phyloP scores from a whole-genome alignment of 2,329 filamentous ascomycete genomes.

The Dothideomycetidae sp. region DNA sequence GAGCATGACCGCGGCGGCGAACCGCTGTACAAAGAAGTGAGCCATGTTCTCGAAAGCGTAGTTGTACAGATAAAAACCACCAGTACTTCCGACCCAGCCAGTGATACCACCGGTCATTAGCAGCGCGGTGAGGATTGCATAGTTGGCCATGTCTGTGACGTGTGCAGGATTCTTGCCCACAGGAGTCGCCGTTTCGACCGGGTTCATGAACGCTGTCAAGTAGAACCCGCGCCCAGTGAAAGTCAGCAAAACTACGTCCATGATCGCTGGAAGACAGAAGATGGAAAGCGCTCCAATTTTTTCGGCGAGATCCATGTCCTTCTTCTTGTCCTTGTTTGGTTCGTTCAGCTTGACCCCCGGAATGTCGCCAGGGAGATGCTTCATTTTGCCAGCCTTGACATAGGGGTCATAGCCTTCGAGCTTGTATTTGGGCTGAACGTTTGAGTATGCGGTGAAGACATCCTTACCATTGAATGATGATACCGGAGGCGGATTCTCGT shows the following conservation, averaged over 20 bases:
- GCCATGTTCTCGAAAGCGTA: constrained; percentile 14
- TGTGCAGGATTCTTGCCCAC: constrained; percentile 12
- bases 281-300: constrained; percentile 24
- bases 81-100: constrained; percentile 49
- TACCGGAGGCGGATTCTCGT: constrained; percentile 12
- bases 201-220: constrained; percentile 43
- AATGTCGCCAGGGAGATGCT: constrained; percentile 9
- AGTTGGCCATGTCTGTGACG: constrained; percentile 10
- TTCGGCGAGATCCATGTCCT: constrained; percentile 5
- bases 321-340: constrained; percentile 8
- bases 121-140: constrained; percentile 21
- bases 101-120: constrained; percentile 46
- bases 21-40: constrained; percentile 12
- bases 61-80: constrained; percentile 40
- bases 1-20: constrained; percentile 11
- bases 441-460: constrained; percentile 13
- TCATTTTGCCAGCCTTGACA: constrained; percentile 10
- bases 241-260: constrained; percentile 46
- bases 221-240: constrained; percentile 47
- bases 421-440: constrained; percentile 16
- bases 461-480: constrained; percentile 12
- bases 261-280: constrained; percentile 47
- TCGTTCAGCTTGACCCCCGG: constrained; percentile 11
- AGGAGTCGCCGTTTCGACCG: too few relatives aligned
- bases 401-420: constrained; percentile 10